Percentiles rank a stretch among this genome's conserved stretches.
Conservation (phyloP, 176 grass and related monocot species). For the Oryza meridionalis region DNA sequence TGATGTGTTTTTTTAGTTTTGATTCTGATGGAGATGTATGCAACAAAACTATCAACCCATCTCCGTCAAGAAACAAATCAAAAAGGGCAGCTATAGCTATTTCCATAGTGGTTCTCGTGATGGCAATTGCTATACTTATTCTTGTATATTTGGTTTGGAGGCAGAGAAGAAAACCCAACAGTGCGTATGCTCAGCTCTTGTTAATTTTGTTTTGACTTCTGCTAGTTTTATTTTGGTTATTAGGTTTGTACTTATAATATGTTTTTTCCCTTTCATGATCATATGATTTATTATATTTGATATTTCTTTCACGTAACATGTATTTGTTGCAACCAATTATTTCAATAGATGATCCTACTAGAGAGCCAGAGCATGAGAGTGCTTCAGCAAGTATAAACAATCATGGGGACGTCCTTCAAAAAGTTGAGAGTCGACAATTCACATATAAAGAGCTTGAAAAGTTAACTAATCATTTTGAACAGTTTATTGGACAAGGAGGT, state of each 20-base stretch:
- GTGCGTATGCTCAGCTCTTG: background rate
- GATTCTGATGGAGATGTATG: no score
- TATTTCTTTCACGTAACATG: background rate
- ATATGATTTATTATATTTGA: background rate
- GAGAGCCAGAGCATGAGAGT: background rate
- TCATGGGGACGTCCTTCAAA: background rate
- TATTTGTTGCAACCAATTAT: no score
- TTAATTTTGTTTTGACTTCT: no score
- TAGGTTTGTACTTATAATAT: no score
- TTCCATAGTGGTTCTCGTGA: constrained; percentile 21
- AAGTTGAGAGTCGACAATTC: constrained; percentile 36
- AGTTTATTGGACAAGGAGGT: constrained; percentile 43
- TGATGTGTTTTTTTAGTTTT: no score
- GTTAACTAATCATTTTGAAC: constrained; percentile 29
- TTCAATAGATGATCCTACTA: no score
- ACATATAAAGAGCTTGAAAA: constrained; percentile 40
- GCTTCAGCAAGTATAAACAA: background rate
- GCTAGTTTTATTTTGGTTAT: no score
- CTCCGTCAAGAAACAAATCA: background rate
- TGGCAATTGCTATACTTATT: background rate
- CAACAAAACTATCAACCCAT: background rate
- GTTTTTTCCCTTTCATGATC: no score
- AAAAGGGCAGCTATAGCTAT: background rate
- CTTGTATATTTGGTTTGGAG: background rate
- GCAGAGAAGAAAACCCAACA: background rate